Conservation (phyloP, 768 basidiomycete genomes). For the Rhodotorula diobovata region DNA sequence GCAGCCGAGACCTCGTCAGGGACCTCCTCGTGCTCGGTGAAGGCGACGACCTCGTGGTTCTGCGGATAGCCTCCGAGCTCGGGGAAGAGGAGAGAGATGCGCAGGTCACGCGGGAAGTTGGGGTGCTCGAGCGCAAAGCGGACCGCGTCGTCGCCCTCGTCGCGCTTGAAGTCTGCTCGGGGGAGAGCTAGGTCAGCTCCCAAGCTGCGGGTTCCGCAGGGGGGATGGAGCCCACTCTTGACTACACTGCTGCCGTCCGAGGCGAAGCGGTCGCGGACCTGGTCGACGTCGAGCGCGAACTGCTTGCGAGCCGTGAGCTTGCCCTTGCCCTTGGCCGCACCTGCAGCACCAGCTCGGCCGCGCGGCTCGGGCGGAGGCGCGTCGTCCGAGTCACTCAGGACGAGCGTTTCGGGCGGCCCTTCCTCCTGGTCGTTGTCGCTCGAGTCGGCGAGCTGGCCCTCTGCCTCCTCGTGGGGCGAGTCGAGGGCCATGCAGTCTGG, state of each 20-base stretch:
- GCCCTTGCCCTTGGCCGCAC: conserved; percentile 9
- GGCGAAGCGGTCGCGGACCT: neutral
- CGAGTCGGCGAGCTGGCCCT: neutral
- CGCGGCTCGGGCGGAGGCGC: neutral
- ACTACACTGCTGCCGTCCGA: neutral
- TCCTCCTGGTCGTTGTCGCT: too few species aligned
- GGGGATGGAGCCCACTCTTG: neutral
- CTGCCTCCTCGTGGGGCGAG: neutral
- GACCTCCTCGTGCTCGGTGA: conserved; percentile 54
- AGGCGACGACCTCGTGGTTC: conserved; percentile 59
- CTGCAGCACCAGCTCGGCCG: neutral
- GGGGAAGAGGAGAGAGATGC: conserved; percentile 29
- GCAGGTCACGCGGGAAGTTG: conserved; percentile 7
- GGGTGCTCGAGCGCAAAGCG: conserved; percentile 23
- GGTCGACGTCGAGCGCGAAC: conserved; percentile 20
- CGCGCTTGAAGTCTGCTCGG: conserved; percentile 19
- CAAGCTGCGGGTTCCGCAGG: too few species aligned
- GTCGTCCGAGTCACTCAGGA: conserved; percentile 15
- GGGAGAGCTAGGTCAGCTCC: neutral
- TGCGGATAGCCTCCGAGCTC: conserved; percentile 54
- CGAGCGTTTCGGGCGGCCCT: neutral
- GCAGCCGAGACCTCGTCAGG: conserved; percentile 52
- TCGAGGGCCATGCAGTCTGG: neutral
- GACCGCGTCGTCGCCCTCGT: conserved; percentile 34
- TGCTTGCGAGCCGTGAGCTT: conserved; percentile 35